phyloP scores from a whole-genome alignment of 495 filamentous ascomycete species.

The Cetradonia linearis region DNA sequence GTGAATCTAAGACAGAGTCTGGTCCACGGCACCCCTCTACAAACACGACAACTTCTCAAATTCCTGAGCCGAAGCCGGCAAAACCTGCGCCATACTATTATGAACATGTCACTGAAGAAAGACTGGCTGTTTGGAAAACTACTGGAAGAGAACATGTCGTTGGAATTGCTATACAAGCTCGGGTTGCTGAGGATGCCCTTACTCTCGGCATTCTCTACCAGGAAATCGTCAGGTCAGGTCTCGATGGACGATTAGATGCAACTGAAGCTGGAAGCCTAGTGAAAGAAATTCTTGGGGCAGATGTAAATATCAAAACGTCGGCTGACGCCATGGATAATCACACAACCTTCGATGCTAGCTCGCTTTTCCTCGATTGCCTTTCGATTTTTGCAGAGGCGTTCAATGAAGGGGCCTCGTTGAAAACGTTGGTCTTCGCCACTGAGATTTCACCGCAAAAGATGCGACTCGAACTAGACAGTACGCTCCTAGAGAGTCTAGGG shows the following conservation, averaged over 20 bases:
- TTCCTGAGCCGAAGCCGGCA: conserved; percentile 20
- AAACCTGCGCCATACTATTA: conserved; percentile 38
- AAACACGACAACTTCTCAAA: conserved; percentile 20
- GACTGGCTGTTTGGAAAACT: conserved; percentile 41
- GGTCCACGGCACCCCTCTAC: conserved; percentile 28
- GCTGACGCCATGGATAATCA: conserved; percentile 26
- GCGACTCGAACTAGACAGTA: conserved; percentile 72
- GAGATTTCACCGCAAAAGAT: conserved; percentile 60
- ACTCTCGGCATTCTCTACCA: conserved; percentile 66
- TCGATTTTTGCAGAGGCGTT: conserved; percentile 68
- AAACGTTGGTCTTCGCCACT: conserved; percentile 53
- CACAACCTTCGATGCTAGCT: conserved; percentile 47
- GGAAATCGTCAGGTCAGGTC: conserved; percentile 64
- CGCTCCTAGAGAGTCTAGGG: conserved; percentile 59
- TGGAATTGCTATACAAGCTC: conserved; percentile 40
- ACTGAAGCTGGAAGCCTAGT: conserved; percentile 61
- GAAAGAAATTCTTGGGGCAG: conserved; percentile 59
- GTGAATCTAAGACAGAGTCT: conserved; percentile 24
- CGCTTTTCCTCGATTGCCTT: conserved; percentile 71
- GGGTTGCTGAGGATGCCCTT: conserved; percentile 52
- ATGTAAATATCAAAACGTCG: conserved; percentile 32
- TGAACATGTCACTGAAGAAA: conserved; percentile 45
- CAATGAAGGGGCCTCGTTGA: conserved; percentile 26
- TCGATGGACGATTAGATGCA: conserved; percentile 57
- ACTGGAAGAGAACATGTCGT: conserved; percentile 39